Evolutionary conservation across 345 rosid genomes (phyloP).

Genomic region (Raphanus sativus): DNA sequence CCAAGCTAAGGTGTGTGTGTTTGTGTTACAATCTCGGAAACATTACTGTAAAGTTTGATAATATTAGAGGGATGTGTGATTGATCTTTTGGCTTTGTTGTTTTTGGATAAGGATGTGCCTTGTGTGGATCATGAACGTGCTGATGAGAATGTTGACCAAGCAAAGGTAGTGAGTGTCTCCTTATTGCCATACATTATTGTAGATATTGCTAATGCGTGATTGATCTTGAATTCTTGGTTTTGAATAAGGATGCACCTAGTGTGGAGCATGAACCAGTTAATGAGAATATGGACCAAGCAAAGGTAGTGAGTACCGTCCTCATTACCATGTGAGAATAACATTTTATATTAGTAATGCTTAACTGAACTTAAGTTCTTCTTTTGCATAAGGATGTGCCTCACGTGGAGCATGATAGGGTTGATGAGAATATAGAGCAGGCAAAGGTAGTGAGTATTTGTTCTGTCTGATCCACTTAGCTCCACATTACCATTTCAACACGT

Average conservation of each 20-base stretch:
- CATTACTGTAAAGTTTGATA: neutral
- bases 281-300: neutral
- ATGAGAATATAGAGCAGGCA: neutral
- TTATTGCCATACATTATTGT: neutral
- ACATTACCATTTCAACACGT: neutral
- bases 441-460: neutral
- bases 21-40: neutral
- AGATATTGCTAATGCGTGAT: neutral
- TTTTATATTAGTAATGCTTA: neutral
- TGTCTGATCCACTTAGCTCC: neutral
- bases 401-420: neutral
- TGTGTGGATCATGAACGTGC: neutral
- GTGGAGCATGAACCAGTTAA: neutral
- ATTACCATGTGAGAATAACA: too few relatives aligned
- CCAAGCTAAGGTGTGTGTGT: slow-evolving; percentile 4
- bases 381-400: neutral
- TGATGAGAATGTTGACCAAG: neutral
- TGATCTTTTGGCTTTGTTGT: neutral
- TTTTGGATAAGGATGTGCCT: slow-evolving; percentile 1
- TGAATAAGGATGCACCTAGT: neutral
- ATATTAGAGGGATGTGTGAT: neutral
- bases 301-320: neutral
- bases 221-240: neutral
- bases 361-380: neutral
- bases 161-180: neutral